Base-by-base conservation (phyloP, 345 rosid species). In the Arabis alpina region DNA sequence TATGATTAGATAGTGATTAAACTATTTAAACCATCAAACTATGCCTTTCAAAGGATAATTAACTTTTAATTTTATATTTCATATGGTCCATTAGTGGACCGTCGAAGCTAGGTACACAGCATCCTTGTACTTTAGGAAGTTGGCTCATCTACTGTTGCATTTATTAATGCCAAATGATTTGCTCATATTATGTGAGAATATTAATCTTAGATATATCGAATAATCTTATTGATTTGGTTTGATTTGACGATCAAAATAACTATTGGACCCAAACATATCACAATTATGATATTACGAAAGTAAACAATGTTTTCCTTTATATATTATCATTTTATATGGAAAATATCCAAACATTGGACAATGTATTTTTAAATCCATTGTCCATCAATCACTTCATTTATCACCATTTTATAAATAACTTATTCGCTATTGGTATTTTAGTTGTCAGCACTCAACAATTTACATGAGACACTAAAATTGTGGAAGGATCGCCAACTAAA, bases 101-200 rank as follows among this genome's bases (percentile, higher is more conserved):
- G 72, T 66, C 55, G 61, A 66, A 66, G 77, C 72, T 74, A 74
- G 77, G 61, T 57, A 65, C 47, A 65, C 60, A 58, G 66, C 72
- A 74, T 74, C 72, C 34, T 50, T 66, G 73, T 52, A 68, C 73
- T 52, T 45, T 59, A 66, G 50, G 52, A 59, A 74, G 62, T 60
- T 59, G 43, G 50, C 43, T 59, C 36, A 7, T 25, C 73, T 19
- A 19, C 23, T 66, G 59, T 74, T 59, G 39, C 54, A 43, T 66
- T 59, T 12, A 43, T 42, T 66, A 59, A 42, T 66, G 62, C 56
- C 72, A 52, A 42, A 51, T 59, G 42, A 32, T 59, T 58, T 58
- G 55, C 61, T 52, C 61, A 41, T 6, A 51, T 42, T 66, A 14
- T 66, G 9, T 6, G 45, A 37, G 55, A 73, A 51, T 66, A 65